Evolutionary conservation across 441 rosid species (phyloP).

Genomic region (Arabidopsis hybrid): DNA sequence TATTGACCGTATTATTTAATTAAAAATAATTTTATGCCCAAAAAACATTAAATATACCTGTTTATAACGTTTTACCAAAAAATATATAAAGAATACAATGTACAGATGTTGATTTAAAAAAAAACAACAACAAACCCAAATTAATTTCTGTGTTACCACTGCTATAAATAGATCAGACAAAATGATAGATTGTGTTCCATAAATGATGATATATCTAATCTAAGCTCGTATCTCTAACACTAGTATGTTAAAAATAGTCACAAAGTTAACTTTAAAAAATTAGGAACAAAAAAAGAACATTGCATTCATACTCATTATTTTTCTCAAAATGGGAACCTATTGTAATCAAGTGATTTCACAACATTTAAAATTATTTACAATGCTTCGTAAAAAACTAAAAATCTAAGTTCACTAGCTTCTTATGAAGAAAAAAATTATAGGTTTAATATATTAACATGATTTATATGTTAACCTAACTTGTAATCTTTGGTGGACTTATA

Average conservation of each 20-base stretch:
- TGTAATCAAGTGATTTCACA: too few species aligned
- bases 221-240: not conserved
- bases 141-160: not conserved
- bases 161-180: not conserved
- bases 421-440: not conserved
- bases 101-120: not conserved
- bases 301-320: too few species aligned
- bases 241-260: too few species aligned
- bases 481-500: not conserved
- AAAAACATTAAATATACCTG: not conserved
- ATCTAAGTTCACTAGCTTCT: not conserved
- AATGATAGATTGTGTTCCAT: constrained; percentile 11
- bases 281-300: too few species aligned
- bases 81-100: too few species aligned
- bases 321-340: too few species aligned
- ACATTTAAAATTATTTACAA: too few species aligned
- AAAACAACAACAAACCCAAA: not conserved
- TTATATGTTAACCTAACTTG: not conserved
- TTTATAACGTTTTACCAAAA: constrained; percentile 1
- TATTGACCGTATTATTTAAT: not conserved
- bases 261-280: too few species aligned
- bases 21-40: not conserved
- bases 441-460: not conserved
- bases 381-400: not conserved
- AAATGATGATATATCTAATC: constrained; percentile 1